Evolutionary conservation across 176 grass and related monocot species (phyloP).

Genomic region (Neostapfia colusana): DNA sequence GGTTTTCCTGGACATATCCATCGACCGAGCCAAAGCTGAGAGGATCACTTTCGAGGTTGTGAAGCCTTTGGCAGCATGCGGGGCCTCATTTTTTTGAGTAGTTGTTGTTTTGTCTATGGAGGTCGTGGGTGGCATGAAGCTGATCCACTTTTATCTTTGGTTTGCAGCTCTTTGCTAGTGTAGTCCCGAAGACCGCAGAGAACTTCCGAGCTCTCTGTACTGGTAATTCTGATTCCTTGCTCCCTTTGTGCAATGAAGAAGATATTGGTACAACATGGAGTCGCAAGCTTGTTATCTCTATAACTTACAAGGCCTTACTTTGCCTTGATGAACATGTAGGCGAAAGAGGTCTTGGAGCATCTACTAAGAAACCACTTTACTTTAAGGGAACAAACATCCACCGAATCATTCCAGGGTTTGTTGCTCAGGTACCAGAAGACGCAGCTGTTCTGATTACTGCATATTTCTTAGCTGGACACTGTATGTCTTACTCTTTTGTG

Average conservation of each 20-base stretch:
- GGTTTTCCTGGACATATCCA: constrained; percentile 69
- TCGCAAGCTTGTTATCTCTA: constrained; percentile 25
- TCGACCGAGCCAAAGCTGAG: constrained; percentile 28
- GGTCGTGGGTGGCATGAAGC: background rate
- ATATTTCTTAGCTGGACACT: constrained; percentile 31
- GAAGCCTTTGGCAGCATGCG: background rate
- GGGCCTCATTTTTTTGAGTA: background rate
- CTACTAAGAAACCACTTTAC: constrained; percentile 59
- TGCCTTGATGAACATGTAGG: constrained; percentile 39
- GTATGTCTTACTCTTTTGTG: background rate
- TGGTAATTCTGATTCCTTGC: constrained; percentile 43
- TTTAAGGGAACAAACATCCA: constrained; percentile 65
- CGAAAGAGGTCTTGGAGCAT: constrained; percentile 55
- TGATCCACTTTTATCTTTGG: constrained; percentile 12
- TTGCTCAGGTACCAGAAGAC: constrained; percentile 60
- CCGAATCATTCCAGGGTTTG: constrained; percentile 71
- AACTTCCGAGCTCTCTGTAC: constrained; percentile 84
- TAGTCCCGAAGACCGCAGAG: constrained; percentile 63
- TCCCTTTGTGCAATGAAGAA: background rate
- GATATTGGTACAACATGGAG: background rate
- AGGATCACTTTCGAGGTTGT: constrained; percentile 63
- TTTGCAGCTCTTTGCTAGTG: constrained; percentile 64
- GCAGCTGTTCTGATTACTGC: background rate
- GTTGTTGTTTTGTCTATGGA: background rate
- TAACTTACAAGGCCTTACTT: constrained; percentile 5